Evolutionary conservation across 306 rosid species (phyloP).

Genomic region (Sphenostylis stenocarpa): DNA sequence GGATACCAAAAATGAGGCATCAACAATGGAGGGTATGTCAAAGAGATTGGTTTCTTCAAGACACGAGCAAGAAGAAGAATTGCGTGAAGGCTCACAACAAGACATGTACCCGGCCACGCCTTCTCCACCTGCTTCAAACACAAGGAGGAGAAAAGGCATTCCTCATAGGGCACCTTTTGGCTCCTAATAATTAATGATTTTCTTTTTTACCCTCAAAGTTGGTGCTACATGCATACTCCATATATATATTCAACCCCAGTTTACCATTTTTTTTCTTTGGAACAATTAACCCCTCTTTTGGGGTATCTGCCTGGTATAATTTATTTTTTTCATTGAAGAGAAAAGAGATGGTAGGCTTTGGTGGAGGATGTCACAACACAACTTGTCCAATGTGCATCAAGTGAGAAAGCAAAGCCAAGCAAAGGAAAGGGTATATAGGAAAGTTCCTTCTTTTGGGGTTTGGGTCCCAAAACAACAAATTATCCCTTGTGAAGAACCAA

Average conservation of each 20-base stretch:
- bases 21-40: slow-evolving; percentile 46
- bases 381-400: slow-evolving; percentile 41
- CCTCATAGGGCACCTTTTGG: slow-evolving; percentile 96
- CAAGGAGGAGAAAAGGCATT: slow-evolving; percentile 97
- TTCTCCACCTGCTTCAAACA: slow-evolving; percentile 71
- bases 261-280: slow-evolving; percentile 4
- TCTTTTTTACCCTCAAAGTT: slow-evolving; percentile 3
- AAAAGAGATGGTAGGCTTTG: slow-evolving; percentile 37
- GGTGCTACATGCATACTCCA: slow-evolving; percentile 33
- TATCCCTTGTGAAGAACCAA: slow-evolving; percentile 76
- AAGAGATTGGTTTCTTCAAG: slow-evolving; percentile 41
- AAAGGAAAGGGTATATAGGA: slow-evolving; percentile 50
- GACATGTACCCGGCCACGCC: slow-evolving; percentile 73
- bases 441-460: slow-evolving; percentile 63
- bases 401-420: slow-evolving; percentile 39
- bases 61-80: slow-evolving; percentile 55
- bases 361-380: slow-evolving; percentile 38
- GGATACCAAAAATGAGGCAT: slow-evolving; percentile 54
- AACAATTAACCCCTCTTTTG: slow-evolving; percentile 21
- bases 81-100: slow-evolving; percentile 83
- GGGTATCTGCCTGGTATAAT: slow-evolving; percentile 33
- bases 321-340: slow-evolving; percentile 12
- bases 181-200: slow-evolving; percentile 40
- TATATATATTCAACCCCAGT: slow-evolving; percentile 21
- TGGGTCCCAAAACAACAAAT: slow-evolving; percentile 72